These are phyloP conservation scores for Fraxinus greggii DNA, from an alignment of 305 asterid species.

Conservation along the genomic window DNA sequence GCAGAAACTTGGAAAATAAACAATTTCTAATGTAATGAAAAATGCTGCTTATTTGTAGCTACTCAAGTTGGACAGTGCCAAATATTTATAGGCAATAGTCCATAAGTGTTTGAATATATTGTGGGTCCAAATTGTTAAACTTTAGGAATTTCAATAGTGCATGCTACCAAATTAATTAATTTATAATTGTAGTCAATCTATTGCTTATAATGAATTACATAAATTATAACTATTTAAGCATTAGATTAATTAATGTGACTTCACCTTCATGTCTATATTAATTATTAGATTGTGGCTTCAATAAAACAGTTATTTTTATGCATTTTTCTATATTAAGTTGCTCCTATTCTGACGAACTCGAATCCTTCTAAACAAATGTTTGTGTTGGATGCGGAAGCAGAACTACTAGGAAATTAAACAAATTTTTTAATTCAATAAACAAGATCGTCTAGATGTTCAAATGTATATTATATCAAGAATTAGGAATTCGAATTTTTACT, in stretches of 20 bases:
- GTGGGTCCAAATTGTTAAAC: slow-evolving; percentile 41
- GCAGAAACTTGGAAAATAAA: neutral
- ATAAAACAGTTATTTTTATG: neutral
- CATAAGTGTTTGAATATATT: slow-evolving; percentile 7
- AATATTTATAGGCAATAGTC: slow-evolving; percentile 51
- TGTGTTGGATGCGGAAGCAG: neutral
- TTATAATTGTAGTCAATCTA: slow-evolving; percentile 14
- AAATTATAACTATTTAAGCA: neutral
- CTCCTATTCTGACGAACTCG: neutral
- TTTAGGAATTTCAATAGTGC: slow-evolving; percentile 37
- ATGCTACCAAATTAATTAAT: slow-evolving; percentile 21
- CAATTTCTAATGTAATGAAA: neutral
- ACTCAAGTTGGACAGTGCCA: slow-evolving; percentile 16
- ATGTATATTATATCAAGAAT: no score
- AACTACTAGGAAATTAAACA: no score
- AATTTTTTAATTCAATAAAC: no score
- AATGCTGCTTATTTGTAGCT: slow-evolving; percentile 18
- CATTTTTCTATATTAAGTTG: neutral
- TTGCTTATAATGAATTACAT: neutral
- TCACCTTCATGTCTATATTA: neutral
- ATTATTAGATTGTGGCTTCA: neutral
- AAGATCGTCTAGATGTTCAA: no score
- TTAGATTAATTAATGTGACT: neutral
- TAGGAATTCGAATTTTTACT: no score
- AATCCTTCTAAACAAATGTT: neutral